Base-by-base conservation (phyloP, 164 flowering plant species). In the Stephania cephalantha region DNA sequence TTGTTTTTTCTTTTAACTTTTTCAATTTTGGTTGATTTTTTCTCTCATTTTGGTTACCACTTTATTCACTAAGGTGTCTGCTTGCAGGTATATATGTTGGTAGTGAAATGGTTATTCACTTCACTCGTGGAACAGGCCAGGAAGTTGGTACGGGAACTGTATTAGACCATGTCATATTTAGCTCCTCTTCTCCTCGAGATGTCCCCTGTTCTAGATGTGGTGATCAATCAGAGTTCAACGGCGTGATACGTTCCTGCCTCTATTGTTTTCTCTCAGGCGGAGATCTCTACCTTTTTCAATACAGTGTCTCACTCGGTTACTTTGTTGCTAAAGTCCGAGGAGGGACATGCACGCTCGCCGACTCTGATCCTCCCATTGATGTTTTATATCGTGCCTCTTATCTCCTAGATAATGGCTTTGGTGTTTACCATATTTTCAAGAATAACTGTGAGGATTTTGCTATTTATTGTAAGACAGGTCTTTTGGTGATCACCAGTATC, bases 391-490 rank as follows among this genome's bases (percentile, higher is more conserved):
- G 92, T 31, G 94, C 92, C 50, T 76, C 78, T 63, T 87, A 79
- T 77, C 90, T 92, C 61, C 87, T 92, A 20, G 58, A 84, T 73
- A 90, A 92, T 73, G 97, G 95, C 30, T 92, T 92, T 82, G 97
- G 97, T 7, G 80, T 25, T 15, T 90, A 90, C 80, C 71, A 89
- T 74, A 73, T 90, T 20, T 92, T 90, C 84, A 87, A 83, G 84
- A 92, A 92, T 81, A 92, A 90, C 82, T 92, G 95, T 68, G 97
- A 92, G 77, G 97, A 92, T 76, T 90, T 92, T 77, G 91, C 97
- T 2, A 88, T 90, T 70, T 92, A 92, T 73, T 92, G 95, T 79
- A 92, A 90, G 83, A 90, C 97, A 15, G 95, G 92, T 29, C 74
- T 88, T 68, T 84, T 90, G 42, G 86, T 89, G 46, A 53, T 78